These are phyloP conservation scores for Acacia acuminata DNA, from an alignment of 306 rosid species.

Conservation along the genomic window DNA sequence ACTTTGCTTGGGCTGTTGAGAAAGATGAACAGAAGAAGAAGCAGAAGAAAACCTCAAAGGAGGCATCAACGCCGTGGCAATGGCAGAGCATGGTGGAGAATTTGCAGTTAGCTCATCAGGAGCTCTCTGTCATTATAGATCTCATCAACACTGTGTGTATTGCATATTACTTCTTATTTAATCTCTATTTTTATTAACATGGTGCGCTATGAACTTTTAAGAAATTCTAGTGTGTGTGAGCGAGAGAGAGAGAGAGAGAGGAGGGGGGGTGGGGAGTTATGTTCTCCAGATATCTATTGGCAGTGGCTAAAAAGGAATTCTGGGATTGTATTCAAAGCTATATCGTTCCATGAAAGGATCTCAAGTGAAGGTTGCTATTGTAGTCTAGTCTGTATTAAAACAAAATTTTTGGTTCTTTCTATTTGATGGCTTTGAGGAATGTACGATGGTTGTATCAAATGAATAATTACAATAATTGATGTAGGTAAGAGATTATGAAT, in stretches of 20 bases:
- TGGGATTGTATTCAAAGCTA: background rate
- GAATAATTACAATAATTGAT: background rate
- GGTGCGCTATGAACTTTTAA: background rate
- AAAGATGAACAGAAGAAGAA: slow-evolving; percentile 75
- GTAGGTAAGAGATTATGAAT: slow-evolving; percentile 6
- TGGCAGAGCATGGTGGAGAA: slow-evolving; percentile 93
- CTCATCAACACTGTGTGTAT: slow-evolving; percentile 86
- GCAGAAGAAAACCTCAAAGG: slow-evolving; percentile 81
- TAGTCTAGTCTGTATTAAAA: slow-evolving; percentile 4
- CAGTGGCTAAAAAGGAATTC: slow-evolving; percentile 7
- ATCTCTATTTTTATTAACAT: background rate
- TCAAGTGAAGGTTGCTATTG: slow-evolving; percentile 14
- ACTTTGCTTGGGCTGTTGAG: slow-evolving; percentile 93
- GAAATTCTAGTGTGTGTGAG: background rate
- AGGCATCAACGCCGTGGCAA: slow-evolving; percentile 76
- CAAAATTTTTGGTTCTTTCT: background rate
- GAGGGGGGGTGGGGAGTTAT: background rate
- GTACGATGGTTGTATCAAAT: slow-evolving; percentile 2
- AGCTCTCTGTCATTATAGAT: slow-evolving; percentile 80
- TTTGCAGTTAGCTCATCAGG: slow-evolving; percentile 85
- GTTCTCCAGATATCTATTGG: slow-evolving; percentile 21
- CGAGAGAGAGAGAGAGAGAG: background rate
- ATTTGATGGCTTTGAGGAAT: slow-evolving; percentile 1
- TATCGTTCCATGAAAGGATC: slow-evolving; percentile 14
- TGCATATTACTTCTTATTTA: background rate